These are phyloP conservation scores for Boehmeria nivea DNA, from an alignment of 306 rosid species.

Conservation along the genomic window DNA sequence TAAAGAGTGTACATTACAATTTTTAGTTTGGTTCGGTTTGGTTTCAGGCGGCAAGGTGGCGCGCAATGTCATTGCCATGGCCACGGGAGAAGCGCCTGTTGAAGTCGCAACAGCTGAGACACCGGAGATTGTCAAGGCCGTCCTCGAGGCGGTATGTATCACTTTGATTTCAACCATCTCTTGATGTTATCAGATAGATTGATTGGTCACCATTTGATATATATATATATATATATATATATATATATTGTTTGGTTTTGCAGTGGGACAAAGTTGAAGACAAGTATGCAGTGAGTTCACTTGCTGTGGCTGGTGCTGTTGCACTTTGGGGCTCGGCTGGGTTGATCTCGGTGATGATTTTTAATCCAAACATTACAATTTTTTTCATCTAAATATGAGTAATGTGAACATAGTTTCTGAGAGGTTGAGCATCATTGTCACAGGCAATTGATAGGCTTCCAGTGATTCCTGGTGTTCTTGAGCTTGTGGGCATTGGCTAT, in stretches of 20 bases:
- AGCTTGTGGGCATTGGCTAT: constrained; percentile 83
- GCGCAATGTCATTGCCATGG: constrained; percentile 81
- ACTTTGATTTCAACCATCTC: background rate
- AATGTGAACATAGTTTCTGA: constrained; percentile 5
- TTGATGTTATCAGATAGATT: no score
- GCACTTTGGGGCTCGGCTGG: constrained; percentile 72
- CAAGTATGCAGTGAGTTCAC: constrained; percentile 77
- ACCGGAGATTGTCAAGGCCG: constrained; percentile 62
- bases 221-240: no score
- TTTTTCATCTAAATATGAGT: background rate
- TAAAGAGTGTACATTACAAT: no score
- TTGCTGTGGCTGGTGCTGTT: constrained; percentile 51
- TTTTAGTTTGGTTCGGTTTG: background rate
- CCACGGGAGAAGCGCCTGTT: constrained; percentile 83
- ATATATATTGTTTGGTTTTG: no score
- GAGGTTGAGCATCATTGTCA: constrained; percentile 9
- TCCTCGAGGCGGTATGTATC: constrained; percentile 65
- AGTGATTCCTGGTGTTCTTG: constrained; percentile 77
- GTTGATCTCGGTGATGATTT: constrained; percentile 45
- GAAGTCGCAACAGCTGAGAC: constrained; percentile 58
- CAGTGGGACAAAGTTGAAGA: constrained; percentile 96
- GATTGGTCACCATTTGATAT: no score
- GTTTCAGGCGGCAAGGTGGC: constrained; percentile 58
- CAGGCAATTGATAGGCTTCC: constrained; percentile 98
- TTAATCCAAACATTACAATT: background rate